phyloP scores from a whole-genome alignment of 805 yeast genomes.

The Candida maris region DNA sequence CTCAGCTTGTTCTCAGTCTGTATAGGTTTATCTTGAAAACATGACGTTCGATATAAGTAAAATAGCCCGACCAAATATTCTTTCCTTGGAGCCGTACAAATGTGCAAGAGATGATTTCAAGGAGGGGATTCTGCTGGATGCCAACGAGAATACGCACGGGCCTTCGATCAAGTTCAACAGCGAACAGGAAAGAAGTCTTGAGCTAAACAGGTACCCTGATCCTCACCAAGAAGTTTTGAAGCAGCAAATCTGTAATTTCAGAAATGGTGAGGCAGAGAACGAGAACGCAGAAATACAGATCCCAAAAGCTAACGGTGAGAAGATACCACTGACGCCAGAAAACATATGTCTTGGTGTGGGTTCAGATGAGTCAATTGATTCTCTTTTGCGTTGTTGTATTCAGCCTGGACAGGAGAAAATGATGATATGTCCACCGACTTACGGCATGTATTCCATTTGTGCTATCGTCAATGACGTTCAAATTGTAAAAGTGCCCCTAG shows the following conservation, averaged over 20 bases:
- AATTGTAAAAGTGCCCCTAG: slow-evolving; percentile 69
- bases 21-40: too few species aligned
- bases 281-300: slow-evolving; percentile 23
- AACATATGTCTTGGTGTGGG: slow-evolving; percentile 95
- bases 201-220: slow-evolving; percentile 91
- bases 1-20: too few species aligned
- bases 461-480: slow-evolving; percentile 87
- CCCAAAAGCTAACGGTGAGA: slow-evolving; percentile 13
- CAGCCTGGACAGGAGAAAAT: slow-evolving; percentile 79
- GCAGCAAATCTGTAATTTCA: slow-evolving; percentile 61
- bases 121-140: slow-evolving; percentile 85
- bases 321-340: slow-evolving; percentile 36
- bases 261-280: slow-evolving; percentile 49
- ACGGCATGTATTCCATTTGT: slow-evolving; percentile 94
- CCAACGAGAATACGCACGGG: slow-evolving; percentile 94
- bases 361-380: slow-evolving; percentile 92
- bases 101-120: slow-evolving; percentile 96
- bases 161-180: slow-evolving; percentile 57
- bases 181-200: slow-evolving; percentile 43
- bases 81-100: slow-evolving; percentile 80
- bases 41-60: slow-evolving; percentile 51
- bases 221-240: slow-evolving; percentile 87
- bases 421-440: slow-evolving; percentile 89
- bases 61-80: slow-evolving; percentile 82
- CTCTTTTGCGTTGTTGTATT: slow-evolving; percentile 80